Conservation (phyloP, 108 stramenopile species). For the Fistulifera pelliculosa region DNA sequence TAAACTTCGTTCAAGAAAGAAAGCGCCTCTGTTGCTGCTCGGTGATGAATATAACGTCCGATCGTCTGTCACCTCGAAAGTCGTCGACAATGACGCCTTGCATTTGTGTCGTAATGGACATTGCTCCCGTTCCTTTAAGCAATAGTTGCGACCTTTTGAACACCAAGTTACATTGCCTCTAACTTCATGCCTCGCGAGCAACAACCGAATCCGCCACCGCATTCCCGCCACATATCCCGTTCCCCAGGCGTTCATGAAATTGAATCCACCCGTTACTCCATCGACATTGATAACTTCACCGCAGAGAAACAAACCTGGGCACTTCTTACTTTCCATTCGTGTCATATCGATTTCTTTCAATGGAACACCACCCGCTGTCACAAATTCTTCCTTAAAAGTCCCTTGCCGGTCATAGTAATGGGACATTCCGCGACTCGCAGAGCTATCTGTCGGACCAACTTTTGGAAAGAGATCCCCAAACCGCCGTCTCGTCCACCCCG, state of each 20-base stretch:
- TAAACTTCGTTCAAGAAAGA: too few relatives aligned
- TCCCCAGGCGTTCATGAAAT: conserved; percentile 87
- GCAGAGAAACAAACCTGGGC: conserved; percentile 66
- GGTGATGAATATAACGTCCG: too few relatives aligned
- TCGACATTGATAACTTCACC: conserved; percentile 87
- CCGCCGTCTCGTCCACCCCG: conserved; percentile 31
- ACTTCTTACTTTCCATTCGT: conserved; percentile 65
- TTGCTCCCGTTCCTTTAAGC: too few relatives aligned
- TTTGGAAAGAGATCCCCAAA: conserved; percentile 69
- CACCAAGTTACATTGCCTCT: too few relatives aligned
- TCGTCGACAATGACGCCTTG: too few relatives aligned
- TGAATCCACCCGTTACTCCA: conserved; percentile 81
- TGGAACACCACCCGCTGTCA: conserved; percentile 81
- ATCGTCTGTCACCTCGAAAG: too few relatives aligned
- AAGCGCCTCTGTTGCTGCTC: too few relatives aligned
- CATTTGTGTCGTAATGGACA: too few relatives aligned
- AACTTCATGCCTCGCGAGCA: too few relatives aligned
- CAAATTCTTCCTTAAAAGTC: conserved; percentile 94
- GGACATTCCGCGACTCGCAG: conserved; percentile 39
- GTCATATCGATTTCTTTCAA: conserved; percentile 73
- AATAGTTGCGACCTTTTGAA: too few relatives aligned
- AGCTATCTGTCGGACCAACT: conserved; percentile 47
- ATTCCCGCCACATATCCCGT: conserved; percentile 70
- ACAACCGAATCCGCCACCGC: conserved; percentile 16
- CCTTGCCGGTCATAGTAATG: conserved; percentile 58